Base-by-base conservation (phyloP, 1,284 basidiomycete species). In the Trametes versicolor region DNA sequence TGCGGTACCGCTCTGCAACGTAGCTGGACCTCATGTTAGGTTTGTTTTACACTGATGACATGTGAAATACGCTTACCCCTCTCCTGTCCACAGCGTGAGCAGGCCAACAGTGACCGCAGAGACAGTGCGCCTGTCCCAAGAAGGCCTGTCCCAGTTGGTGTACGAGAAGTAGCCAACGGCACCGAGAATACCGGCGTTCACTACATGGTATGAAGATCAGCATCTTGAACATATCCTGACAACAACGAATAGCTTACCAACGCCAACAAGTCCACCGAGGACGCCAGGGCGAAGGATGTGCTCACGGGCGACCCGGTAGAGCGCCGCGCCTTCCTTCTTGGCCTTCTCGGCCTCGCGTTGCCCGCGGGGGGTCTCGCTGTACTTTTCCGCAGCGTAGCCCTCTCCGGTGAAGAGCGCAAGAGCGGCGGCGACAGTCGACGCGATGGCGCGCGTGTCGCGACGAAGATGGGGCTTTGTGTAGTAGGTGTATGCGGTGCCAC, bases 111-210 rank as follows among this genome's bases (percentile, higher is more conserved):
- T 82, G 32, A 92, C 80, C 9, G 86, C 85, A 25, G 87, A 87
- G 8, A 95, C 85, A 12, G 83, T 76, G 21, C 88, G 83, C 67
- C 85, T 81, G 76, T 95, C 92, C 93, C 93, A 95, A 4, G 74
- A 76, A 15, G 86, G 86, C 63, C 79, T 77, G 55, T 88, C 78
- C 92, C 93, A 94, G 77, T 94, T 83, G 60, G 78, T 75, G 79
- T 92, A 93, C 0, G 86, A 84, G 64, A 87, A 79, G 77, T 90
- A 95, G 1, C 90, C 89, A 34, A 94, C 79, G 3, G 86, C 79
- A 12, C 90, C 89, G 29, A 95, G 73, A 21, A 95, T 76, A 15
- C 84, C 88, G 4, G 90, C 76, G 74, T 95, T 95, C 65, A 92
- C 88, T 90, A 69, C 9, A 52, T 19, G 7, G 17, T 43, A 41